Evolutionary conservation across 2,329 filamentous ascomycete species (phyloP).

Genomic region (Knufia petricola): DNA sequence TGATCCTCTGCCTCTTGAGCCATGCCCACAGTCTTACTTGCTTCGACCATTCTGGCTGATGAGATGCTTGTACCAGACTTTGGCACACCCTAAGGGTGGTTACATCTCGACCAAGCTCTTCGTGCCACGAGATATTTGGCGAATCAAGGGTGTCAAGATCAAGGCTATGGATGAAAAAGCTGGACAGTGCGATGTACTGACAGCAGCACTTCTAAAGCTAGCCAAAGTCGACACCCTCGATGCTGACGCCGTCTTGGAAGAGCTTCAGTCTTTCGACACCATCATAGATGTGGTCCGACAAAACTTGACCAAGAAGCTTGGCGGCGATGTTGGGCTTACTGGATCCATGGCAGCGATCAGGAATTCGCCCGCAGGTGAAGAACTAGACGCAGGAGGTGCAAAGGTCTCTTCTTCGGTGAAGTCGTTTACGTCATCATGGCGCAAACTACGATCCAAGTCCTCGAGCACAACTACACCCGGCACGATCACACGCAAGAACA

Average conservation of each 20-base stretch:
- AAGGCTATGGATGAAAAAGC: conserved; percentile 91
- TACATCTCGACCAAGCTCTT: conserved; percentile 90
- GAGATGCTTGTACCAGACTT: conserved; percentile 84
- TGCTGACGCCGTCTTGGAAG: conserved; percentile 82
- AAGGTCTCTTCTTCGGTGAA: conserved; percentile 56
- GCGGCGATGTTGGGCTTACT: conserved; percentile 83
- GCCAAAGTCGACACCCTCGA: conserved; percentile 78
- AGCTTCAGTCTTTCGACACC: conserved; percentile 81
- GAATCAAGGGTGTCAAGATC: conserved; percentile 85
- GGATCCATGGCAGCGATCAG: conserved; percentile 65
- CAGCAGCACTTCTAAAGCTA: conserved; percentile 76
- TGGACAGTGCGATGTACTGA: conserved; percentile 79
- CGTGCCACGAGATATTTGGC: conserved; percentile 85
- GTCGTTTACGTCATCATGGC: conserved; percentile 74
- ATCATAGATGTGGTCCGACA: conserved; percentile 79
- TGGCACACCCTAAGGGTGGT: conserved; percentile 81
- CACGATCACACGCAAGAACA: conserved; percentile 34
- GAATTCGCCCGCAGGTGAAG: conserved; percentile 47
- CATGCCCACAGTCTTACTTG: conserved; percentile 79
- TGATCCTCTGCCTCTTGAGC: conserved; percentile 67
- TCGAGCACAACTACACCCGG: conserved; percentile 47
- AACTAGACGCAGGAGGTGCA: conserved; percentile 38
- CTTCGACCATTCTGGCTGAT: conserved; percentile 98
- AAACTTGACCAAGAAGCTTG: conserved; percentile 69
- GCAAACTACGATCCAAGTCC: conserved; percentile 80